Base-by-base conservation (phyloP, 1,284 basidiomycete species). In the Porodaedalea pini region DNA sequence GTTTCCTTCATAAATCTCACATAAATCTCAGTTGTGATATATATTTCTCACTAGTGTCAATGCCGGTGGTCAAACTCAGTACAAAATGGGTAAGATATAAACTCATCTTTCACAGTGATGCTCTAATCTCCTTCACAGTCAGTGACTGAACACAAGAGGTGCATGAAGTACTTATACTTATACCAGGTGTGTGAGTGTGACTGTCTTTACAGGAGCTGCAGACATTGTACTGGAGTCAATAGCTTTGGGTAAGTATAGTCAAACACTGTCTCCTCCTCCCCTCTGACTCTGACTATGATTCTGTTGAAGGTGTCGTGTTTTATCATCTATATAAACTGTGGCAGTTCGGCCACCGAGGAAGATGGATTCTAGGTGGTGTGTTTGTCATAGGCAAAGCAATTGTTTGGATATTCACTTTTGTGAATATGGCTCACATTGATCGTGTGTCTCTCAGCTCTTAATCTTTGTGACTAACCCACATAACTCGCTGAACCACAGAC, bases 281-380 rank as follows among this genome's bases (percentile, higher is more conserved):
- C 4, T 8, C 6, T 8, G 2, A 5, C 13, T 6, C 43, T 41
- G 25, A 13, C 47, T 48, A 7, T 27, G 7, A 29, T 15, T 36
- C 13, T 37, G 5, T n/a, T 6, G 4, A n/a, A 58, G 56, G 56
- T 27, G 50, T 58, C 41, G 51, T 58, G 15, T 52, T 58, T 25
- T 58, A 58, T 36, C 56, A 51, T n/a, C 41, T 58, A 4, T 39
- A 47, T 17, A n/a, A 21, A 21, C 34, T 58, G n/a, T 58, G 56
- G 50, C 41, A 53, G 25, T 58, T 58, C 27, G 31, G 34, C 6
- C n/a, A 7, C 27, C 32, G n/a, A 4, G 50, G 50, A 10, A 45
- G 17, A 27, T 21, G 49, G 19, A 37, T 21, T 11, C 21, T 51
- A 29, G 15, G 25, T 13, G 13, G 8, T n/a, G 27, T 39, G 2